Evolutionary conservation across 2,329 filamentous ascomycete genomes (phyloP), one percentile per base, ranked within the genome.

Genomic region (Parascedosporium putredinis): DNA sequence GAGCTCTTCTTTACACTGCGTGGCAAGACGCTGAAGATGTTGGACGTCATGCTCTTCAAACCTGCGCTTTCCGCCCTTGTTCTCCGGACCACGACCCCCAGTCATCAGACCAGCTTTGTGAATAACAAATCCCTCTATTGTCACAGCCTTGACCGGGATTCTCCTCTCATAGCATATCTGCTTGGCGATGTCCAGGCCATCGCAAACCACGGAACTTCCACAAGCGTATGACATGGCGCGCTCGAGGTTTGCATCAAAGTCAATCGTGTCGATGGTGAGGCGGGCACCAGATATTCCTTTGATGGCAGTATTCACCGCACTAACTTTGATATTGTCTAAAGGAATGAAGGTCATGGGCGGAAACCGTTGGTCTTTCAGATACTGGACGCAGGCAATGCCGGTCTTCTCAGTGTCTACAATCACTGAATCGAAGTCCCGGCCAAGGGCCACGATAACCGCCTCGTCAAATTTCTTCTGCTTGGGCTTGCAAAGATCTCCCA

Each of bases 21-120:
- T 80, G 50, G 81, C 84, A 57, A 88, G 73, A 54, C 82, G 83
- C 58, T 84, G 78, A n/a, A 96, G 73, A 53, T 87, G 87, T 55
- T 95, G 87, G 25, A 96, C 81, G 57, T 96, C 89, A 6, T 85
- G 80, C 58, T 96, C 90, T 59, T 95, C 90, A 67, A 94, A 97
- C 48, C 86, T 79, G 51, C 88, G 84, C 55, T 88, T 86, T 52
- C 79, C 79, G 50, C 83, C 81, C 63, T 86, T 87, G 44, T 82
- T 78, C 43, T 85, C 80, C 1, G 82, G 83, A 25, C 88, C 84
- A 54, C 89, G 85, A 56, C 93, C 93, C 73, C 93, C 93, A 45
- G 93, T 97, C 85, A 98, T 97, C 49, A 94, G 76, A 60, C 93
- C 93, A 43, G 87, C 89, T 64, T 97, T 97, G 70, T 95, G 89